Conservation (phyloP, 306 rosid species). For the Vigna radiata region DNA sequence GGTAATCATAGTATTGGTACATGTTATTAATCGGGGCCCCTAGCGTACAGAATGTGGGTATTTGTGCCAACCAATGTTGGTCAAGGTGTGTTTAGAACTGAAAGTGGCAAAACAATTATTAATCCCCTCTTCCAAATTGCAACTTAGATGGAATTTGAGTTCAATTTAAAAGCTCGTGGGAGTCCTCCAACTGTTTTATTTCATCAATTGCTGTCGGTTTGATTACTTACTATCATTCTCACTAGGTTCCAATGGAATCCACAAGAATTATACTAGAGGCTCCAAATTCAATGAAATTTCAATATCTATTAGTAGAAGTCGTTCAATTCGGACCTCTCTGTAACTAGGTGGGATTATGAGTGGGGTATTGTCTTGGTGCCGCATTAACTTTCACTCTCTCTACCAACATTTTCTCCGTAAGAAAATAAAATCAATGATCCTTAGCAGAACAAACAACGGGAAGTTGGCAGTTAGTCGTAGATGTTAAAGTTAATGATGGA, state of each 20-base stretch:
- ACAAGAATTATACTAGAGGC: slow-evolving; percentile 63
- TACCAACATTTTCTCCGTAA: background rate
- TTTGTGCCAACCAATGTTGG: too few species aligned
- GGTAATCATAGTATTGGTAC: too few species aligned
- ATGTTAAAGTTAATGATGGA: background rate
- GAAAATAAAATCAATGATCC: background rate
- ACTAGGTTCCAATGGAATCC: slow-evolving; percentile 41
- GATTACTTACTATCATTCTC: slow-evolving; percentile 41
- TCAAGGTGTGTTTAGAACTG: background rate
- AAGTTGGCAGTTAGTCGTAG: background rate
- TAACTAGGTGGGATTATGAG: background rate
- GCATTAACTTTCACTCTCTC: background rate
- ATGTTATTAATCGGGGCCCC: too few species aligned
- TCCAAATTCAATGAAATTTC: background rate
- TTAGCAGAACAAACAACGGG: background rate
- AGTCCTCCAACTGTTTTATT: slow-evolving; percentile 42
- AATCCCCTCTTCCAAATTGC: slow-evolving; percentile 62
- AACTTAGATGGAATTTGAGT: slow-evolving; percentile 53
- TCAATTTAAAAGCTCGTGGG: slow-evolving; percentile 63
- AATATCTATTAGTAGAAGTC: background rate
- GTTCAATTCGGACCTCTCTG: background rate
- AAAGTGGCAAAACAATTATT: background rate
- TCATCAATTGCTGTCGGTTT: background rate
- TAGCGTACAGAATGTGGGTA: too few species aligned
- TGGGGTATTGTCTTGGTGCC: slow-evolving; percentile 9